phyloP scores from a whole-genome alignment of 2,329 filamentous ascomycete species.

The Phoma sp. region DNA sequence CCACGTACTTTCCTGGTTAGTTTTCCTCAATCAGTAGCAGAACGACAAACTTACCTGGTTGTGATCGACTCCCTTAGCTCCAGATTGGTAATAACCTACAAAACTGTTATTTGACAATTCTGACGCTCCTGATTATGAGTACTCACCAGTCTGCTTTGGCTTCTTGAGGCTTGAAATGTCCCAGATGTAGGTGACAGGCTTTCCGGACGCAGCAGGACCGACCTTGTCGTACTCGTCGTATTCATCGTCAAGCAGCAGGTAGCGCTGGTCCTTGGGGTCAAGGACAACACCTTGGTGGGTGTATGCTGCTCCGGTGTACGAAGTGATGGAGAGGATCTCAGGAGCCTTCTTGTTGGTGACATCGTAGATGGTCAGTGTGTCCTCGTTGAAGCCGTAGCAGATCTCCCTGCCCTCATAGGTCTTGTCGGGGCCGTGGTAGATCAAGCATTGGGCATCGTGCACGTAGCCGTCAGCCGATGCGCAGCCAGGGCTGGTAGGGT shows the following conservation, averaged over 20 bases:
- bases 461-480: constrained; percentile 64
- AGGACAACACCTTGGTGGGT: constrained; percentile 65
- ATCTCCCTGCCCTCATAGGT: constrained; percentile 58
- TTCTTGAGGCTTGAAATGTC: constrained; percentile 42
- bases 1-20: constrained; percentile 50
- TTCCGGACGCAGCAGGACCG: constrained; percentile 40
- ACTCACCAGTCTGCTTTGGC: constrained; percentile 48
- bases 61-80: constrained; percentile 52
- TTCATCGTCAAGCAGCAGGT: constrained; percentile 48
- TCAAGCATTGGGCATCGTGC: constrained; percentile 66
- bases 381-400: constrained; percentile 64
- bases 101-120: no score
- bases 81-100: constrained; percentile 46
- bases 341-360: constrained; percentile 57
- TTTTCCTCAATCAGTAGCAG: no score
- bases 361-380: constrained; percentile 60
- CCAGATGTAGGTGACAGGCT: constrained; percentile 50
- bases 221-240: constrained; percentile 48
- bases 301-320: constrained; percentile 64
- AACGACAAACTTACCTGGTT: neutral
- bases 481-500: constrained; percentile 61
- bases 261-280: constrained; percentile 43
- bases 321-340: constrained; percentile 59
- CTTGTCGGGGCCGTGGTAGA: constrained; percentile 60
- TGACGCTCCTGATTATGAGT: no score